Base-by-base conservation (phyloP, 2,329 filamentous ascomycete genomes). In the Aspergillus costaricaensis region DNA sequence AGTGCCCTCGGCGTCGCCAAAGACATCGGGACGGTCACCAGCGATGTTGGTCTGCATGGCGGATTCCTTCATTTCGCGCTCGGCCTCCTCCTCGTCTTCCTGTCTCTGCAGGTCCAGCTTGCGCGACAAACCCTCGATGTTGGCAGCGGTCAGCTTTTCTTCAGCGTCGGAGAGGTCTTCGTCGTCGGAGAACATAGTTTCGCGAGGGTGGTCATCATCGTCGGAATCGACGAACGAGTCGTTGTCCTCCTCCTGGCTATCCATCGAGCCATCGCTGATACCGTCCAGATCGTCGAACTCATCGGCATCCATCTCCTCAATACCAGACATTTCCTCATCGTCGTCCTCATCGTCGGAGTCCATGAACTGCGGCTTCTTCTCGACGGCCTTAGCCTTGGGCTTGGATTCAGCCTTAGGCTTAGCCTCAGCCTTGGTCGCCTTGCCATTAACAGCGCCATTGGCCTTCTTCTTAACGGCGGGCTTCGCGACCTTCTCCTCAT, bases 1-100 rank as follows among this genome's bases (percentile, higher is more conserved):
- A 14, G 21, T 36, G 27, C 88, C 86, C 38, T 84, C 84, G 23
- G 82, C 79, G 47, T 83, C 84, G 38, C 84, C 85, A 64, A 80
- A 80, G 15, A 89, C 88, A 54, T 86, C 86, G 2, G 89, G 88
- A 68, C 82, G 83, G 68, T 94, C 91, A 56, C 88, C 88, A 58
- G 87, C 87, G 71, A 99, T 96, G 80, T 99, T 99, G 57, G 94
- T 98, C 79, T 96, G 92, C 75, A 98, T 77, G 8, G 91, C 90
- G 48, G 86, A 88, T 67, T 97, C 91, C 72, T 92, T 87, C 73
- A 98, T 80, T 76, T 99, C 95, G 36, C 89, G 90, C 68, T 93
- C 87, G 23, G 91, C 92, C 63, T 93, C 91, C 23, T 88, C 92
- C 17, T 89, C 91, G 65, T 96, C 91, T 62, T 89, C 84, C 48